Conservation (phyloP, 345 rosid species). For the Moricandia moricandioides region DNA sequence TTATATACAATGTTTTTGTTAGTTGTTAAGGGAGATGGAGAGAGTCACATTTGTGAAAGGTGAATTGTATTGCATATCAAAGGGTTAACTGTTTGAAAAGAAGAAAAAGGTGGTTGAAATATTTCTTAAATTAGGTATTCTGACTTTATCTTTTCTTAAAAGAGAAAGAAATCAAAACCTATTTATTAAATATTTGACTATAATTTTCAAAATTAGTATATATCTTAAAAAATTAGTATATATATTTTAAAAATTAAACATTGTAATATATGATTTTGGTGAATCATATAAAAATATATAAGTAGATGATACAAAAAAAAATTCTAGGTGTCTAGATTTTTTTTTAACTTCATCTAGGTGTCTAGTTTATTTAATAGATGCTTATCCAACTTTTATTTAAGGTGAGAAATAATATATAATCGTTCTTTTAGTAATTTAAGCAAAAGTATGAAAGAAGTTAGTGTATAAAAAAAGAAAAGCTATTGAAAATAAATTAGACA, state of each 20-base stretch:
- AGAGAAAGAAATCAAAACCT: neutral
- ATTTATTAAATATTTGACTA: neutral
- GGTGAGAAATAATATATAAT: neutral
- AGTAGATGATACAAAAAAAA: neutral
- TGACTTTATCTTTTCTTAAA: neutral
- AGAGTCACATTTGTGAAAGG: conserved; percentile 10
- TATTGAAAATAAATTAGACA: neutral
- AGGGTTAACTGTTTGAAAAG: neutral
- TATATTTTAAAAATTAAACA: neutral
- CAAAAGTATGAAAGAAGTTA: neutral
- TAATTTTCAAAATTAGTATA: neutral
- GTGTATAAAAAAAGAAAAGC: neutral
- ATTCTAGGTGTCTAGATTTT: neutral
- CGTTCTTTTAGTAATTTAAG: neutral
- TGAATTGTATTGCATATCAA: neutral
- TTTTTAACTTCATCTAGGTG: neutral
- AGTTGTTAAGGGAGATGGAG: neutral
- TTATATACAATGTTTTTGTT: neutral
- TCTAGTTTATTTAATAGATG: neutral
- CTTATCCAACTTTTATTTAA: neutral
- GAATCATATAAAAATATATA: neutral
- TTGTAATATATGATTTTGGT: neutral
- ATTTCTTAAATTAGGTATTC: conserved; percentile 9
- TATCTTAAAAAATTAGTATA: neutral
- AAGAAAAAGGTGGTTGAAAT: neutral